Evolutionary conservation across 441 rosid genomes (phyloP).

Genomic region (Arabidopsis lyrata): DNA sequence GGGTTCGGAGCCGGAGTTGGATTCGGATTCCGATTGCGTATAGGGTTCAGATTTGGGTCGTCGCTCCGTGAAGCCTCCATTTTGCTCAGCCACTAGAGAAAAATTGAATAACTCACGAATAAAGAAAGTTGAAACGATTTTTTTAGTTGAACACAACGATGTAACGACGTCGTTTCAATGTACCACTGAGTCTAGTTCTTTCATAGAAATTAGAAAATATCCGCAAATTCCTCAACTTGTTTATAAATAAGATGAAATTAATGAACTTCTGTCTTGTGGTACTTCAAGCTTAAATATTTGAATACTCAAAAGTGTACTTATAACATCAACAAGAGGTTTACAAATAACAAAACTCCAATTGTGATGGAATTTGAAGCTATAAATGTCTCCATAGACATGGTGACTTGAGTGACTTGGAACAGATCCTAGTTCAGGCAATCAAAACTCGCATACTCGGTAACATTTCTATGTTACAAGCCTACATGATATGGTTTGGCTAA

Average conservation of each 20-base stretch:
- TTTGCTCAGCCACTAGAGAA: slow-evolving; percentile 15
- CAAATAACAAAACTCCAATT: not conserved
- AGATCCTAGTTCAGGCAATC: not conserved
- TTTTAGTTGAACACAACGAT: not conserved
- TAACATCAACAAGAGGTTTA: not conserved
- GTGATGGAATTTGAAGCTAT: slow-evolving; percentile 10
- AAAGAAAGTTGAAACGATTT: not conserved
- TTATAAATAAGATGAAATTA: no score
- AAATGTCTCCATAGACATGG: slow-evolving; percentile 5
- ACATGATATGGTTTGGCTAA: slow-evolving; percentile 1
- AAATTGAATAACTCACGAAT: not conserved
- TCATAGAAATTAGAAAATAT: no score
- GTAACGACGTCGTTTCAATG: slow-evolving; percentile 23
- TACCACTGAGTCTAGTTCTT: not conserved
- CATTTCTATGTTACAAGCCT: not conserved
- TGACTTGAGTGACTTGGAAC: slow-evolving; percentile 14
- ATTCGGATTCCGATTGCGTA: slow-evolving; percentile 23
- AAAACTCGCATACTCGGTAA: not conserved
- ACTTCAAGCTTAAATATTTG: not conserved
- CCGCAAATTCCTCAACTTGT: not conserved
- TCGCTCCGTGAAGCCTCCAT: slow-evolving; percentile 69
- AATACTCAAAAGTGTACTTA: not conserved
- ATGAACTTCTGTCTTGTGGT: not conserved
- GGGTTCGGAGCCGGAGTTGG: slow-evolving; percentile 33
- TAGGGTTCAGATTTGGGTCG: slow-evolving; percentile 38